phyloP scores from a whole-genome alignment of 2,329 filamentous ascomycete species.

The Neocatenulostroma microsporum region DNA sequence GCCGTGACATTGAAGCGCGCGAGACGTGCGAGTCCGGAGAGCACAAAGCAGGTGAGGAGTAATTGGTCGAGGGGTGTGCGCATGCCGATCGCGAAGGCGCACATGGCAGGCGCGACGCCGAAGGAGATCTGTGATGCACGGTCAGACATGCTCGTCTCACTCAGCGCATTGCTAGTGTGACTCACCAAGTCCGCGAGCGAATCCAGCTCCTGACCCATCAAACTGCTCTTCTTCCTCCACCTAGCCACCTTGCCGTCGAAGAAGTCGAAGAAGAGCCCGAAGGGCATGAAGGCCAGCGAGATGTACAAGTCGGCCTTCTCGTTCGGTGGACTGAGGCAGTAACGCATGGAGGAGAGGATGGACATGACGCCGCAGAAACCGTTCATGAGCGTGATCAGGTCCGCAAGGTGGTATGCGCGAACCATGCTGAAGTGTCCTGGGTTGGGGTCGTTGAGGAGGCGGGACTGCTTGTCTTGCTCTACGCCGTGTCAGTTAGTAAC shows the following conservation, averaged over 20 bases:
- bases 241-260: slow-evolving; percentile 95
- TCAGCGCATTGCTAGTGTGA: no score
- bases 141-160: no score
- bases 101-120: slow-evolving; percentile 77
- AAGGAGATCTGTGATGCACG: slow-evolving; percentile 96
- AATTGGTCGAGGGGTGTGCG: slow-evolving; percentile 78
- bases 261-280: slow-evolving; percentile 94
- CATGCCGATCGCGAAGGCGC: slow-evolving; percentile 81
- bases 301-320: slow-evolving; percentile 66
- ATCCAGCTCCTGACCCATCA: slow-evolving; percentile 97
- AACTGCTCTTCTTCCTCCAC: slow-evolving; percentile 91
- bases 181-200: slow-evolving; percentile 88
- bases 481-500: slow-evolving; percentile 9
- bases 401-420: slow-evolving; percentile 63
- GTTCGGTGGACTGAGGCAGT: slow-evolving; percentile 62
- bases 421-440: slow-evolving; percentile 62
- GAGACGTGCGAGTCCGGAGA: slow-evolving; percentile 85
- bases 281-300: slow-evolving; percentile 79
- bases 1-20: slow-evolving; percentile 93
- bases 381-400: slow-evolving; percentile 76
- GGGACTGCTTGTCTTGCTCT: slow-evolving; percentile 69
- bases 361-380: slow-evolving; percentile 90
- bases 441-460: slow-evolving; percentile 57
- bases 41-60: slow-evolving; percentile 77
- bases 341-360: slow-evolving; percentile 88